Conservation (phyloP, 495 filamentous ascomycete species). For the Bacidia gigantensis region DNA sequence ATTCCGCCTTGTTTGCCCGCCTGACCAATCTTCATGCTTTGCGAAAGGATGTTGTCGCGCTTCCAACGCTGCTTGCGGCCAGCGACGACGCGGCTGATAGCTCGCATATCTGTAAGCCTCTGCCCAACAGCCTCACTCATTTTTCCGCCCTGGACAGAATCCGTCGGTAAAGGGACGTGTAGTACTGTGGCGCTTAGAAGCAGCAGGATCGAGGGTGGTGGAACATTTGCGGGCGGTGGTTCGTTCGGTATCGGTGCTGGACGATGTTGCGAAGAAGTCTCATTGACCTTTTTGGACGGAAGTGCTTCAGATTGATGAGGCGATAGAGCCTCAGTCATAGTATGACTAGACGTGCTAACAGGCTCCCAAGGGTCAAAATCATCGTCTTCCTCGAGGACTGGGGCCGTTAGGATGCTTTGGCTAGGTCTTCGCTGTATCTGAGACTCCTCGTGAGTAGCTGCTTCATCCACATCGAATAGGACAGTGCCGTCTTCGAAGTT, state of each 20-base stretch:
- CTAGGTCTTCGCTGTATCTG: too few relatives aligned
- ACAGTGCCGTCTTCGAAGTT: conserved; percentile 38
- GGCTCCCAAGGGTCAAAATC: conserved; percentile 8
- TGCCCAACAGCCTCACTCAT: conserved; percentile 23
- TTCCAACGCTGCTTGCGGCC: conserved; percentile 84
- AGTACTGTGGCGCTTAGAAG: conserved; percentile 57
- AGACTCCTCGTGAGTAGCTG: not conserved
- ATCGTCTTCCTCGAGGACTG: conserved; percentile 29
- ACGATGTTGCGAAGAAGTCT: not conserved
- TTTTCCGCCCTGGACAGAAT: not conserved
- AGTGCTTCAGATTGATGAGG: not conserved
- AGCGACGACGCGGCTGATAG: conserved; percentile 67
- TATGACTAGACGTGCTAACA: not conserved
- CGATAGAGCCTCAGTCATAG: not conserved
- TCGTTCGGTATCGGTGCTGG: not conserved
- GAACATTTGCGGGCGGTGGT: conserved; percentile 68
- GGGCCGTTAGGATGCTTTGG: conserved; percentile 19
- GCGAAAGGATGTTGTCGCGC: conserved; percentile 69
- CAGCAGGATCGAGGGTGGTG: conserved; percentile 73
- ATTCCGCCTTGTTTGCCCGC: conserved; percentile 62
- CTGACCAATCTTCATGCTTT: conserved; percentile 72
- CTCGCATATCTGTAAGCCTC: conserved; percentile 45
- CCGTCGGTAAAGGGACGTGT: conserved; percentile 17
- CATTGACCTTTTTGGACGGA: not conserved
- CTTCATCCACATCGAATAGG: conserved; percentile 15